Conservation (phyloP, 306 rosid species). For the Lupinus albus region DNA sequence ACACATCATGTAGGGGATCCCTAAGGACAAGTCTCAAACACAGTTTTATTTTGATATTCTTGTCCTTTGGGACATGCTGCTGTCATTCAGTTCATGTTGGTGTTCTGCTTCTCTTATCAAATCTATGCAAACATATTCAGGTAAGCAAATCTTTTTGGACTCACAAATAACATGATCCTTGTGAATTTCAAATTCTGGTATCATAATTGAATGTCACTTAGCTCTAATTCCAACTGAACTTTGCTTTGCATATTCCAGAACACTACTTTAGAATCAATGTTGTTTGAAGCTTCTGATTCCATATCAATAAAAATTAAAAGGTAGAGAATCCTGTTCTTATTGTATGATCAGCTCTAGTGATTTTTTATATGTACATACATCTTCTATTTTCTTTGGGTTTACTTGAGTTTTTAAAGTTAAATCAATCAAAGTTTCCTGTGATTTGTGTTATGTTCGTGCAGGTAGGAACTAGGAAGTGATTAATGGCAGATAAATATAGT, state of each 20-base stretch:
- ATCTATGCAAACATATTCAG: neutral
- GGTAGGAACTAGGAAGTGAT: constrained; percentile 41
- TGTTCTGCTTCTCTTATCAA: constrained; percentile 26
- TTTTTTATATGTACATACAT: neutral
- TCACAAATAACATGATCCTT: constrained; percentile 5
- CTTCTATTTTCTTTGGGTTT: neutral
- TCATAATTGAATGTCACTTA: constrained; percentile 6
- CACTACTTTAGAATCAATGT: constrained; percentile 39
- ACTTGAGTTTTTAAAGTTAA: neutral
- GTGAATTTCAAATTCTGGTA: constrained; percentile 8
- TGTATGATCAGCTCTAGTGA: constrained; percentile 2
- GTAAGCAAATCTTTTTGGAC: constrained; percentile 22
- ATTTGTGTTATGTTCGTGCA: constrained; percentile 19
- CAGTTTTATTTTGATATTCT: constrained; percentile 42
- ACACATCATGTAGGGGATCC: constrained; percentile 33
- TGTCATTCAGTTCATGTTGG: constrained; percentile 4
- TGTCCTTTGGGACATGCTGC: constrained; percentile 25
- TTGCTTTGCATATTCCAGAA: constrained; percentile 46
- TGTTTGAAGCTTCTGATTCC: constrained; percentile 45
- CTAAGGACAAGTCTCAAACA: constrained; percentile 26
- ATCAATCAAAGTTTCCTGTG: constrained; percentile 9
- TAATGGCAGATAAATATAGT: constrained; percentile 56
- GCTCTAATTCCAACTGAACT: constrained; percentile 16
- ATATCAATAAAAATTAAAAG: neutral
- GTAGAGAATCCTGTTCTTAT: constrained; percentile 31